A percentile compares a stretch with the other conserved stretches of the same genome.
These are phyloP conservation scores for Wallacemonas sp. DNA, from an alignment of 208 protist genomes.

Conservation along the genomic window DNA sequence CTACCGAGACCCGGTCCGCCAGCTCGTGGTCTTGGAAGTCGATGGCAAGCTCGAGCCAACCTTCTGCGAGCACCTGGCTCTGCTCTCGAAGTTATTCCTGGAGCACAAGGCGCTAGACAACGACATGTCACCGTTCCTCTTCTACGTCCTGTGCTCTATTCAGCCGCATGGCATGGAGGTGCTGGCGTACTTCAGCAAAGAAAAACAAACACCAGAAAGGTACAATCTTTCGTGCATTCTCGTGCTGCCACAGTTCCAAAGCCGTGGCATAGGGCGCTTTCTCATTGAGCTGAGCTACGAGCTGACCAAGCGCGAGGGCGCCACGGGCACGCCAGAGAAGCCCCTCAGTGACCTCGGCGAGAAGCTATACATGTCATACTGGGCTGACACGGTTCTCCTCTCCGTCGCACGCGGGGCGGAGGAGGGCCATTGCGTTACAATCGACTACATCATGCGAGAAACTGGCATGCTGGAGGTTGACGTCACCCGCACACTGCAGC, in stretches of 20 bases:
- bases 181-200: constrained; percentile 99
- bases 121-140: constrained; percentile 99
- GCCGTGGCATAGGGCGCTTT: constrained; percentile 97
- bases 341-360: constrained; percentile 98
- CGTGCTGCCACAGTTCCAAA: constrained; percentile 96
- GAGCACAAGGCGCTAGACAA: constrained; percentile 99
- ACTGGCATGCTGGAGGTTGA: constrained; percentile 81
- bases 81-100: constrained; percentile 99
- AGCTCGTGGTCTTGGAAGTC: constrained; percentile 96
- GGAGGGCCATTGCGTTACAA: constrained; percentile 72
- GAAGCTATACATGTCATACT: constrained; percentile 94
- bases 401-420: constrained; percentile 69
- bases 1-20: constrained; percentile 82
- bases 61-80: constrained; percentile 98
- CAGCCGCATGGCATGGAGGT: constrained; percentile 94
- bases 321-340: constrained; percentile 98
- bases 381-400: constrained; percentile 90
- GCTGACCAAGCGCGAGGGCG: constrained; percentile 95
- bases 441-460: constrained; percentile 82
- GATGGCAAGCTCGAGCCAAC: constrained; percentile 96
- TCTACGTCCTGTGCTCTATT: constrained; percentile 97
- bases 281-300: constrained; percentile 99
- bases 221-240: constrained; percentile 99
- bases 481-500: constrained; percentile 71
- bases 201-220: constrained; percentile 95